Conservation (phyloP, 2,329 filamentous ascomycete species). For the Aureobasidium sp. region DNA sequence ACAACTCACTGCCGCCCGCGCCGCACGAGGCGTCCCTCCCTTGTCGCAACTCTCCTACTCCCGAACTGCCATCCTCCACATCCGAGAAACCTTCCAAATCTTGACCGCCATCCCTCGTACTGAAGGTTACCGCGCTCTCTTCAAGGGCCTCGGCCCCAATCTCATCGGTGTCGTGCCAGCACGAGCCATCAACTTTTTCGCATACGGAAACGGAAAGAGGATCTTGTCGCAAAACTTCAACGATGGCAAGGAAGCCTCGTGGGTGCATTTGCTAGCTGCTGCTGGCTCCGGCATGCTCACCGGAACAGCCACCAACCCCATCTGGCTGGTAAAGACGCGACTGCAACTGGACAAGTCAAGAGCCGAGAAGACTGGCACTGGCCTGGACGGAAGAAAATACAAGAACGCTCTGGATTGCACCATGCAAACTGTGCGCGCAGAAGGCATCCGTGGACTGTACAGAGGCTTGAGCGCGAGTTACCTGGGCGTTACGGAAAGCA, state of each 20-base stretch:
- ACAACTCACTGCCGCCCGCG: slow-evolving; percentile 63
- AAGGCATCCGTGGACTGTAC: slow-evolving; percentile 78
- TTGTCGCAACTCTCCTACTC: slow-evolving; percentile 56
- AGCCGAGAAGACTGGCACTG: slow-evolving; percentile 49
- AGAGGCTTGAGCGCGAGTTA: slow-evolving; percentile 88
- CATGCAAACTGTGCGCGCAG: slow-evolving; percentile 69
- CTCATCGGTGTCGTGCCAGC: slow-evolving; percentile 84
- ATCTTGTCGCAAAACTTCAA: slow-evolving; percentile 71
- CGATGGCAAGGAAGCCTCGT: slow-evolving; percentile 59
- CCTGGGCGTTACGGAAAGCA: slow-evolving; percentile 81
- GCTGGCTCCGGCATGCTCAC: slow-evolving; percentile 75
- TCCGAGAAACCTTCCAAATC: slow-evolving; percentile 81
- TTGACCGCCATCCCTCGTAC: slow-evolving; percentile 69
- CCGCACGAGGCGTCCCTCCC: slow-evolving; percentile 49
- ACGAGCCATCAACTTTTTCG: slow-evolving; percentile 86
- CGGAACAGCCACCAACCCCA: slow-evolving; percentile 87
- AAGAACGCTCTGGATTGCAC: slow-evolving; percentile 85
- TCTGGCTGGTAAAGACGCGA: slow-evolving; percentile 93
- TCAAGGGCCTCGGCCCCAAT: slow-evolving; percentile 89
- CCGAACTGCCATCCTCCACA: slow-evolving; percentile 63
- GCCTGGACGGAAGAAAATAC: slow-evolving; percentile 59
- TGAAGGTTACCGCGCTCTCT: slow-evolving; percentile 81
- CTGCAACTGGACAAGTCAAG: slow-evolving; percentile 85
- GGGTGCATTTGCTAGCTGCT: slow-evolving; percentile 72
- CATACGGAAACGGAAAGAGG: slow-evolving; percentile 86